phyloP scores from a whole-genome alignment of 495 filamentous ascomycete species.

The Podospora fimiseda region DNA sequence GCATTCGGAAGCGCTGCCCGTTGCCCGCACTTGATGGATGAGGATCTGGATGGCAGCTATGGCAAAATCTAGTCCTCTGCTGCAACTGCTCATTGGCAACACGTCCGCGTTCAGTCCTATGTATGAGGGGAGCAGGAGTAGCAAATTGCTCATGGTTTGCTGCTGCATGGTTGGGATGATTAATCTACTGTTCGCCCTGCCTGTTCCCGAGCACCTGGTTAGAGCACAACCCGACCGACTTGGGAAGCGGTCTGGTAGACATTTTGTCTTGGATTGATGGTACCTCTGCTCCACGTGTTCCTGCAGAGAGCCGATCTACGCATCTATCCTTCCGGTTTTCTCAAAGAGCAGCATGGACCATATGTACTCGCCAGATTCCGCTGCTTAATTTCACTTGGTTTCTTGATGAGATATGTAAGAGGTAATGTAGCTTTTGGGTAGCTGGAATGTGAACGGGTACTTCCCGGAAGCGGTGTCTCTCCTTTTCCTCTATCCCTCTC shows the following conservation, averaged over 20 bases:
- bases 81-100: constrained; percentile 14
- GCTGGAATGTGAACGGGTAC: constrained; percentile 22
- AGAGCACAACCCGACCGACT: background rate
- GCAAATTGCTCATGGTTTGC: background rate
- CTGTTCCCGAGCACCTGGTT: background rate
- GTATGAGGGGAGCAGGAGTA: no score
- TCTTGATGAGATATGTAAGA: background rate
- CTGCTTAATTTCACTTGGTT: background rate
- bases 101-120: constrained; percentile 17
- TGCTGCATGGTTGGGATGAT: background rate
- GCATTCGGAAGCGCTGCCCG: constrained; percentile 25
- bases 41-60: constrained; percentile 12
- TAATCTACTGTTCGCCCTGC: background rate
- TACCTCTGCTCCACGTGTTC: constrained; percentile 23
- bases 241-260: background rate
- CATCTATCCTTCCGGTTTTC: constrained; percentile 6
- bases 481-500: background rate
- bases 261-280: background rate
- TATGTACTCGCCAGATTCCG: no score
- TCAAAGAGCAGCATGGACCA: constrained; percentile 13
- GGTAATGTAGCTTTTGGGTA: constrained; percentile 6
- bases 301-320: constrained; percentile 17
- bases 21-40: constrained; percentile 8
- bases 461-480: constrained; percentile 19
- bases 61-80: no score